Percentiles rank a stretch among this genome's conserved stretches.
Conservation (phyloP, 192 early-diverging fungal species). For the Coemansia sp. region DNA sequence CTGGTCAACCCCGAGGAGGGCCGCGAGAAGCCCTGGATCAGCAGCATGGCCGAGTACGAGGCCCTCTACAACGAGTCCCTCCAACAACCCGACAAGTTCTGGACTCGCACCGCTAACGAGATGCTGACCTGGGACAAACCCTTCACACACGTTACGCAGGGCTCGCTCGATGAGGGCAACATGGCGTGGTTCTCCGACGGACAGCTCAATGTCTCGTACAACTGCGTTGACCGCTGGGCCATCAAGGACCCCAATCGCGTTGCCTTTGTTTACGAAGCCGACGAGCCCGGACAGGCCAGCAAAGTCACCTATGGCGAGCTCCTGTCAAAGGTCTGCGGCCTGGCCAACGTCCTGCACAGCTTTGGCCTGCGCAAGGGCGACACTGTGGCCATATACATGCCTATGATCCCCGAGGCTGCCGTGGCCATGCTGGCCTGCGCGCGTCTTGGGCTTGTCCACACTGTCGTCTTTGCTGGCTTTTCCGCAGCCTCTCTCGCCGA, state of each 20-base stretch:
- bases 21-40: constrained; percentile 67
- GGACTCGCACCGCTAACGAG: constrained; percentile 79
- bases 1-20: constrained; percentile 57
- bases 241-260: constrained; percentile 69
- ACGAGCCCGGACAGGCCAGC: constrained; percentile 78
- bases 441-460: constrained; percentile 87
- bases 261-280: constrained; percentile 86
- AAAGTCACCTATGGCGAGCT: constrained; percentile 85
- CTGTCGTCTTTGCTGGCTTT: constrained; percentile 97
- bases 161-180: constrained; percentile 81
- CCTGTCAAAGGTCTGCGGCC: constrained; percentile 75
- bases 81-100: constrained; percentile 78
- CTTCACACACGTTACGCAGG: constrained; percentile 70
- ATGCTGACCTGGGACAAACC: constrained; percentile 79
- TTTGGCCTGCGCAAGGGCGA: constrained; percentile 90
- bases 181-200: constrained; percentile 94
- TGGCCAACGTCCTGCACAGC: constrained; percentile 84
- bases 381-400: constrained; percentile 96
- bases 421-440: constrained; percentile 94
- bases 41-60: constrained; percentile 77
- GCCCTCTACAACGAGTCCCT: constrained; percentile 78
- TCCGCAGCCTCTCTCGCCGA: constrained; percentile 89
- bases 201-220: constrained; percentile 89
- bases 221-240: constrained; percentile 96
- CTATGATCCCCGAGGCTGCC: constrained; percentile 93